These are phyloP conservation scores for Penicillium macrosclerotiorum DNA, from an alignment of 495 filamentous ascomycete genomes.

Conservation along the genomic window DNA sequence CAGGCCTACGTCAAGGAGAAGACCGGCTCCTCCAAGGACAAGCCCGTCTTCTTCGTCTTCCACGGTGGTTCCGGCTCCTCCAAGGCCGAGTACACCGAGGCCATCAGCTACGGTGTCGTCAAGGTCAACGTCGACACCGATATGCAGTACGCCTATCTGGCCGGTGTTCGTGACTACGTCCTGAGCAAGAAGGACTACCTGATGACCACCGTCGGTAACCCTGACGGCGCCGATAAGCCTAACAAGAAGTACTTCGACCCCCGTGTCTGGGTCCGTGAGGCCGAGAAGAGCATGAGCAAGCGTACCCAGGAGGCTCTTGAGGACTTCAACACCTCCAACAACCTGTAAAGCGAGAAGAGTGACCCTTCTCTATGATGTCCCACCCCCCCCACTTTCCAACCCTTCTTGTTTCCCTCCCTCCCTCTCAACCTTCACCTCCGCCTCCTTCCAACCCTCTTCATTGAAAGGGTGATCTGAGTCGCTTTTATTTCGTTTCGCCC, in stretches of 20 bases:
- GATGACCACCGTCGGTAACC: constrained; percentile 82
- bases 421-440: too few species aligned
- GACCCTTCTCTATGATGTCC: too few species aligned
- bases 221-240: constrained; percentile 91
- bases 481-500: not conserved
- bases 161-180: constrained; percentile 90
- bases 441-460: too few species aligned
- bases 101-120: constrained; percentile 90
- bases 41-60: constrained; percentile 99
- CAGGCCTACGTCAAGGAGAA: constrained; percentile 84
- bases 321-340: constrained; percentile 87
- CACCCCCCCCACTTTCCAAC: too few species aligned
- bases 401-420: too few species aligned
- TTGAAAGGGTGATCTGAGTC: too few species aligned
- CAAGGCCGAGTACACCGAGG: constrained; percentile 83
- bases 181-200: constrained; percentile 95
- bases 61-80: constrained; percentile 91
- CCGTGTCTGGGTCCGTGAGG: constrained; percentile 74
- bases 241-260: constrained; percentile 99
- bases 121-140: constrained; percentile 92
- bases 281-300: constrained; percentile 92
- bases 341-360: constrained; percentile 66
- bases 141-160: constrained; percentile 72
- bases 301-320: constrained; percentile 76
- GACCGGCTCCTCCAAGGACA: constrained; percentile 61